Percentiles rank a stretch among this genome's conserved stretches.
Evolutionary conservation across 2,329 filamentous ascomycete genomes (phyloP).

Genomic region (Scedosporium minutisporum): DNA sequence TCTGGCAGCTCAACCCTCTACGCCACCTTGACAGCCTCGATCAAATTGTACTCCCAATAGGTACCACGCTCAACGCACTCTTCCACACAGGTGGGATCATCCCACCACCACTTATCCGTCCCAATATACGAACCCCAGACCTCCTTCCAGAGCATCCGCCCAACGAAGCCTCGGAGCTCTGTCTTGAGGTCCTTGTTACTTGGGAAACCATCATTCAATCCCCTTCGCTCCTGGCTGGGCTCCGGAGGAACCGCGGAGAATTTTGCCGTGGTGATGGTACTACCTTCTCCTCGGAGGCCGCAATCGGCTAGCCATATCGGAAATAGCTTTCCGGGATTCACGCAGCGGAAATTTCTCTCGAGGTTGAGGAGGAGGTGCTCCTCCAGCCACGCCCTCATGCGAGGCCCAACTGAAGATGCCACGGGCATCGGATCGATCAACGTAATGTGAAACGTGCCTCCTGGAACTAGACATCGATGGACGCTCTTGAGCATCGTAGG

Average conservation of each 20-base stretch:
- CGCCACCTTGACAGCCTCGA: constrained; percentile 42
- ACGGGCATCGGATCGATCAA: constrained; percentile 55
- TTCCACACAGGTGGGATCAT: constrained; percentile 41
- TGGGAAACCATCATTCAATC: not conserved
- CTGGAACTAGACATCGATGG: constrained; percentile 42
- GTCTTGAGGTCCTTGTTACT: constrained; percentile 24
- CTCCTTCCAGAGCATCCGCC: constrained; percentile 50
- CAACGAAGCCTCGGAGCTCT: constrained; percentile 42
- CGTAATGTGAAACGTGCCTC: constrained; percentile 47
- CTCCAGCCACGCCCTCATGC: constrained; percentile 52
- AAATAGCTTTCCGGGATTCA: constrained; percentile 47
- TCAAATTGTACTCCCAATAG: constrained; percentile 48
- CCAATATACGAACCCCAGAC: constrained; percentile 47
- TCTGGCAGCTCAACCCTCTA: constrained; percentile 5
- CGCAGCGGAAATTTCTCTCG: constrained; percentile 48
- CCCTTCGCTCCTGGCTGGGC: constrained; percentile 10
- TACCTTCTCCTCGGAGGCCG: constrained; percentile 37
- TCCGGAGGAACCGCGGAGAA: constrained; percentile 35
- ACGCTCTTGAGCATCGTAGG: constrained; percentile 46
- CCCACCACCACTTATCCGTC: constrained; percentile 51
- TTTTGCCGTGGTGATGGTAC: constrained; percentile 35
- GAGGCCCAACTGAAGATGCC: constrained; percentile 44
- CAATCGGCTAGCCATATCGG: constrained; percentile 49
- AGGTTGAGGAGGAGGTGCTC: constrained; percentile 50
- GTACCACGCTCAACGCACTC: constrained; percentile 47